These are phyloP conservation scores for Anthracocystis walkeri DNA, from an alignment of 1,284 basidiomycete genomes.

Conservation along the genomic window DNA sequence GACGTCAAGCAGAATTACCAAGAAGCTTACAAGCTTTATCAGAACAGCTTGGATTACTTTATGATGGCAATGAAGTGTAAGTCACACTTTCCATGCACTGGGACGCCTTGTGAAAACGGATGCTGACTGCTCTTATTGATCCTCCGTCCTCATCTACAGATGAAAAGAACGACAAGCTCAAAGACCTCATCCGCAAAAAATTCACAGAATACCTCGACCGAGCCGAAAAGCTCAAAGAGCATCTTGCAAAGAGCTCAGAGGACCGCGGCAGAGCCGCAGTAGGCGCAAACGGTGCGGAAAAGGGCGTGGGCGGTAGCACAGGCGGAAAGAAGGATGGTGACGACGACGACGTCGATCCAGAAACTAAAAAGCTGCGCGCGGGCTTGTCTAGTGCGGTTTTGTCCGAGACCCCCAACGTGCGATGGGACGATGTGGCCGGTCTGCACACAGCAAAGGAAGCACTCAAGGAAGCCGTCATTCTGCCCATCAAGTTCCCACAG, in stretches of 20 bases:
- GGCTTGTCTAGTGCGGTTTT: slow-evolving; percentile 89
- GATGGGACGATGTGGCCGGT: slow-evolving; percentile 98
- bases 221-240: slow-evolving; percentile 89
- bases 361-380: slow-evolving; percentile 92
- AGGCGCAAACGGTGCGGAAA: slow-evolving; percentile 77
- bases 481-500: slow-evolving; percentile 98
- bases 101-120: too few species aligned
- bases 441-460: slow-evolving; percentile 93
- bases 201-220: slow-evolving; percentile 91
- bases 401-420: slow-evolving; percentile 92
- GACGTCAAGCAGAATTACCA: slow-evolving; percentile 93
- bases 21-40: slow-evolving; percentile 88
- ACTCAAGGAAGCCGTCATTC: slow-evolving; percentile 96
- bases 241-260: slow-evolving; percentile 73
- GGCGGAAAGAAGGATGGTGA: slow-evolving; percentile 79
- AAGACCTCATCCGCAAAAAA: slow-evolving; percentile 86
- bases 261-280: slow-evolving; percentile 82
- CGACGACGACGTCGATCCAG: slow-evolving; percentile 84
- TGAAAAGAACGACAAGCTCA: slow-evolving; percentile 95
- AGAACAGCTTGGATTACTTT: slow-evolving; percentile 97
- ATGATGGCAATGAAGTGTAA: slow-evolving; percentile 84
- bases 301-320: slow-evolving; percentile 75
- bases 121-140: too few species aligned
- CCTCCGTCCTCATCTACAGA: slow-evolving; percentile 64
- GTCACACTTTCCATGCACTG: too few species aligned